Evolutionary conservation across 495 filamentous ascomycete genomes (phyloP).

Genomic region (Alectoria sarmentosa): DNA sequence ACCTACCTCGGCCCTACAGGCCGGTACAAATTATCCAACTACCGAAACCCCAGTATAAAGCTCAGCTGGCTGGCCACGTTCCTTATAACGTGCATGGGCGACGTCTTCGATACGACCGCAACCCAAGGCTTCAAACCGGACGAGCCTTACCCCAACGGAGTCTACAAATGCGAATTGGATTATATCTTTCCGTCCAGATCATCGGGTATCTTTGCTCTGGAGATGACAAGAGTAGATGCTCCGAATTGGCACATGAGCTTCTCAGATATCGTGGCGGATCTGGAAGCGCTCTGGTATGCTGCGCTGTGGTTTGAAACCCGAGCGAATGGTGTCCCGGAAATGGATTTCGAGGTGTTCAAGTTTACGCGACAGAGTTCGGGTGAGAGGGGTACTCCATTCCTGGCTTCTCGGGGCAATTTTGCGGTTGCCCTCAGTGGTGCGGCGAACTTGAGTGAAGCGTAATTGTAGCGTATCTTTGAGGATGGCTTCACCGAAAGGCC

Average conservation of each 20-base stretch:
- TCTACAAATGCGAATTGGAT: neutral
- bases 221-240: neutral
- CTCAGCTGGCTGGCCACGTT: neutral
- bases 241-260: neutral
- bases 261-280: neutral
- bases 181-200: neutral
- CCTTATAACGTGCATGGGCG: neutral
- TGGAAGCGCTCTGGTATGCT: conserved; percentile 5
- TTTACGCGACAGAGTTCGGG: neutral
- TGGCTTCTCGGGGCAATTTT: neutral
- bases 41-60: neutral
- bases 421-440: neutral
- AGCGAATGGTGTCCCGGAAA: neutral
- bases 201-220: neutral
- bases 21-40: neutral
- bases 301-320: neutral
- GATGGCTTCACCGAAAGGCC: neutral
- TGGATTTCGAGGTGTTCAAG: neutral
- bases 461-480: neutral
- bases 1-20: neutral
- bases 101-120: neutral
- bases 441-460: neutral
- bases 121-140: neutral
- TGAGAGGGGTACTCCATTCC: neutral
- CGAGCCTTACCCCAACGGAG: neutral